Evolutionary conservation across 768 basidiomycete genomes (phyloP).

Genomic region (Boletus pseudopeckii): DNA sequence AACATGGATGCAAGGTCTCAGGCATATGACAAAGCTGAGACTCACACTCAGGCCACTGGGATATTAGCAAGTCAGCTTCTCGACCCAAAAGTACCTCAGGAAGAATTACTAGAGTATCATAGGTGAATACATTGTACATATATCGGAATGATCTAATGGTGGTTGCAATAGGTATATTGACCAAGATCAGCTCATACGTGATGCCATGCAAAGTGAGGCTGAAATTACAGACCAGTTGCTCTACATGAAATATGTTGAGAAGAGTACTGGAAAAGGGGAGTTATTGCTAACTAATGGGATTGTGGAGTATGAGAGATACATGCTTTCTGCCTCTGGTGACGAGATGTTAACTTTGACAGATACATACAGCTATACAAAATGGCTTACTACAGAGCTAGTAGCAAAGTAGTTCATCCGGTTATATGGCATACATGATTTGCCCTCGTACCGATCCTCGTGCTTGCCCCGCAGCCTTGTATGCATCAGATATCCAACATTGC

Average conservation of each 20-base stretch:
- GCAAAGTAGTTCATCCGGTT: background rate
- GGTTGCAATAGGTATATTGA: constrained; percentile 58
- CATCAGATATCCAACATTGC: too few relatives aligned
- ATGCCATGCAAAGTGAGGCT: constrained; percentile 50
- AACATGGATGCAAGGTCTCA: constrained; percentile 25
- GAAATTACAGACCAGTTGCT: constrained; percentile 57
- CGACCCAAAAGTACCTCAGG: constrained; percentile 58
- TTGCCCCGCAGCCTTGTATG: too few relatives aligned
- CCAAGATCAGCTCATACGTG: constrained; percentile 64
- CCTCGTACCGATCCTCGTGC: too few relatives aligned
- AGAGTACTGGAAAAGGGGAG: constrained; percentile 24
- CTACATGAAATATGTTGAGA: constrained; percentile 52
- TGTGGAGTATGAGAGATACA: constrained; percentile 22
- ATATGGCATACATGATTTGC: too few relatives aligned
- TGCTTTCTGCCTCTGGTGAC: constrained; percentile 12
- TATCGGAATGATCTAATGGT: background rate
- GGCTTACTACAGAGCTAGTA: constrained; percentile 15
- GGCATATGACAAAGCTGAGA: constrained; percentile 28
- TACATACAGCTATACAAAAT: constrained; percentile 17
- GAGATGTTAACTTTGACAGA: constrained; percentile 4
- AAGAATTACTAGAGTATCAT: constrained; percentile 70
- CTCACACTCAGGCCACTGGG: constrained; percentile 46
- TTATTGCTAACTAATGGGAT: constrained; percentile 7
- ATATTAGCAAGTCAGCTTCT: constrained; percentile 55
- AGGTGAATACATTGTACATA: constrained; percentile 40